Evolutionary conservation across 2,329 filamentous ascomycete species (phyloP), one percentile per base, ranked within the genome.

Genomic region (Chaetomium strumarium): DNA sequence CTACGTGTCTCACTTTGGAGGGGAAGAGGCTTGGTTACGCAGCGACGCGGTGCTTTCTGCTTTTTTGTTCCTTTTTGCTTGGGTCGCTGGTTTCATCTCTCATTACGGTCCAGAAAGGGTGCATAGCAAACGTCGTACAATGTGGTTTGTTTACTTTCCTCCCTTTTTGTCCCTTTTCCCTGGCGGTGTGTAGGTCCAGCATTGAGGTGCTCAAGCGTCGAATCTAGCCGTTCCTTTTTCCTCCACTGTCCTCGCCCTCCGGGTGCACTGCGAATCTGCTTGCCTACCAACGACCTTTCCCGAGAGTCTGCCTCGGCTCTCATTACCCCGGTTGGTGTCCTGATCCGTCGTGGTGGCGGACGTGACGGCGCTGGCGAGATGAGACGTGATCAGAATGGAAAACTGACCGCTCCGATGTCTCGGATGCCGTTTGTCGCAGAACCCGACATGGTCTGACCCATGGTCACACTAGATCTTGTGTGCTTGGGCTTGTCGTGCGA

Each of bases 381-480:
- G 20, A 30, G 40, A 42, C 11, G 13, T 14, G 20, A n/a, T 30
- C 40, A 30, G 24, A 42, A 3, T 30, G 40, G 20, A 10, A n/a
- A n/a, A 3, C n/a, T n/a, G 34, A 5, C 34, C 13, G 13, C 13
- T 37, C 34, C 8, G 3, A 24, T 53, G 52, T 55, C 52, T 55
- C 52, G 52, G 52, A 51, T 41, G 42, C 20, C 40, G 33, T 43
- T 41, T 48, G 44, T 51, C 43, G 31, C 47, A 47, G 38, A 16
- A 20, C 46, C 52, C 52, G 46, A 40, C 33, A 30, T 33, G 24
- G 5, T n/a, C 24, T 24, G 24, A 24, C 24, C n/a, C 24, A 14
- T 34, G 33, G 47, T 55, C 14, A 20, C 39, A 55, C 52, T 33
- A 55, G 52, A 55, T 55, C 52, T 55, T 51, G 52, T 51, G 52